These are phyloP conservation scores for Plasmodium relictum DNA, from an alignment of 169 alveolate genomes.

Conservation along the genomic window DNA sequence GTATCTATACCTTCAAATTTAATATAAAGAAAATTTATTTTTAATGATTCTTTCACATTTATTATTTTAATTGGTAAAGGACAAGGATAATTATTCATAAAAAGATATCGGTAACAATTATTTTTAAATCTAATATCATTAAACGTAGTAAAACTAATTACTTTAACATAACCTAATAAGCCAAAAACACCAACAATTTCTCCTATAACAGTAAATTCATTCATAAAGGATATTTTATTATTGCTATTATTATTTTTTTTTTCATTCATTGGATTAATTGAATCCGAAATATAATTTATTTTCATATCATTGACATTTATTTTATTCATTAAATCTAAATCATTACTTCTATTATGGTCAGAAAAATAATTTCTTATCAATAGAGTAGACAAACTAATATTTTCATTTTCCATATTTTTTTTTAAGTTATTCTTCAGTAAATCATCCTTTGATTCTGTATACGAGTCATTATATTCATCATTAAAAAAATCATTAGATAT, in stretches of 20 bases:
- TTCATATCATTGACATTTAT: background rate
- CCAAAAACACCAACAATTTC: slow-evolving; percentile 76
- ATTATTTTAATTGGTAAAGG: slow-evolving; percentile 66
- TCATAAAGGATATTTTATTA: slow-evolving; percentile 9
- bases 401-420: slow-evolving; percentile 16
- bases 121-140: slow-evolving; percentile 63
- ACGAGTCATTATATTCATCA: background rate
- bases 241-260: background rate
- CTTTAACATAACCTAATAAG: slow-evolving; percentile 45
- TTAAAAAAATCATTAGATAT: background rate
- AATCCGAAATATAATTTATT: background rate
- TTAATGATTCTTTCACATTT: slow-evolving; percentile 70
- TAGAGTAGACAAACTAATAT: slow-evolving; percentile 14
- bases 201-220: slow-evolving; percentile 65
- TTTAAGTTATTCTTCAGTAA: slow-evolving; percentile 3
- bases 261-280: background rate
- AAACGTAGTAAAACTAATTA: slow-evolving; percentile 64
- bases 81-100: slow-evolving; percentile 59
- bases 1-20: slow-evolving; percentile 56
- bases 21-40: slow-evolving; percentile 45
- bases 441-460: slow-evolving; percentile 45
- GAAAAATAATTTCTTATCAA: slow-evolving; percentile 34
- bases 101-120: slow-evolving; percentile 43
- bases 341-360: slow-evolving; percentile 28
- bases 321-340: slow-evolving; percentile 26